Base-by-base conservation (phyloP, 2,329 filamentous ascomycete genomes). In the Colletotrichum horii region DNA sequence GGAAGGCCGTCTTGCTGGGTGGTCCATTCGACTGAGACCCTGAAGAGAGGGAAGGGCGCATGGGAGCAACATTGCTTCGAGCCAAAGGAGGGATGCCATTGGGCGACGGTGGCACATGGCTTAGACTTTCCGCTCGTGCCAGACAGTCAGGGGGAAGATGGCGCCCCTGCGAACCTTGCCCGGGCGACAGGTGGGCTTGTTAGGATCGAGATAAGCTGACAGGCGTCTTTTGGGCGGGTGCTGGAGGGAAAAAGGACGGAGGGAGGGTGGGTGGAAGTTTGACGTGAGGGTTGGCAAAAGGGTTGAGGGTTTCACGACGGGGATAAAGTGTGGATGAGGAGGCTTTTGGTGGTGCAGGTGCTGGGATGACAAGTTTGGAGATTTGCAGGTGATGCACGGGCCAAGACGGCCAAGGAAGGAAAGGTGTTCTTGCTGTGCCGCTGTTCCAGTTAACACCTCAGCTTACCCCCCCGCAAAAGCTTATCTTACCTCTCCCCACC, bases 331-430 rank as follows among this genome's bases (percentile, higher is more conserved):
- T 68, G 56, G 73, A 68, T 38, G 62, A 61, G 55, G 55, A 60
- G 66, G 52, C 32, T 69, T 48, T 15, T 15, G 12, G 28, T 26
- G 61, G 60, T 24, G n/a, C 19, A 34, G n/a, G 38, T 74, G 60
- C 72, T 36, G 43, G 62, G 70, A 64, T 73, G 69, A 72, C 68
- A 30, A 73, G 62, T 68, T 75, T 75, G 64, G 70, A 68, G 26
- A 64, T 75, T 75, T 71, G 64, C 73, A 64, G 73, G 56, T 72
- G 73, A 64, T 48, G 70, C 73, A 75, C 70, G 64, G 64, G 56
- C 73, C 69, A 67, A 62, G 43, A 22, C 24, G n/a, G 38, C 69
- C 69, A 56, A 75, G 66, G n/a, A 58, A 26, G 65, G 62, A 28
- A 62, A 58, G 58, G 24, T 55, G 70, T 22, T 32, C 19, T 69